phyloP scores from a whole-genome alignment of 768 basidiomycete genomes.

The Hemileccinum impolitum region DNA sequence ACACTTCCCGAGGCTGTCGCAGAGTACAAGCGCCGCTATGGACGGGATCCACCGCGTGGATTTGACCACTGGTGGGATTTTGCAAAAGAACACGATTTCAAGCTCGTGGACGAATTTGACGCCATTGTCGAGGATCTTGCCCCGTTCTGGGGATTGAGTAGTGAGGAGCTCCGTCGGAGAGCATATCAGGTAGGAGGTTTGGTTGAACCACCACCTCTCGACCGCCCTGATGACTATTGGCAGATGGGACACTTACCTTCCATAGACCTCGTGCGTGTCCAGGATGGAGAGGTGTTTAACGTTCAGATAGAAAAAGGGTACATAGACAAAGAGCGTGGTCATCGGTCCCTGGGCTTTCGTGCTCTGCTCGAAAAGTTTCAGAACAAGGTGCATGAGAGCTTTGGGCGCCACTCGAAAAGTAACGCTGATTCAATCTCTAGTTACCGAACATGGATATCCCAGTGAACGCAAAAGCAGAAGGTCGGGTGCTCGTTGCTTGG shows the following conservation, averaged over 20 bases:
- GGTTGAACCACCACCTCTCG: neutral
- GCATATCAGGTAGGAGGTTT: constrained; percentile 45
- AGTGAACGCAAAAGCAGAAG: constrained; percentile 91
- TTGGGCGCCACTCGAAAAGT: neutral
- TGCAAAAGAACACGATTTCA: constrained; percentile 64
- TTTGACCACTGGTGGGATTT: constrained; percentile 92
- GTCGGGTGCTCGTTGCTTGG: constrained; percentile 91
- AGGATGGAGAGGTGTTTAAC: constrained; percentile 56
- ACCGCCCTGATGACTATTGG: constrained; percentile 1
- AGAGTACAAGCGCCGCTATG: constrained; percentile 80
- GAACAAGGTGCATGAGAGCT: constrained; percentile 45
- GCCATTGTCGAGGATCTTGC: constrained; percentile 72
- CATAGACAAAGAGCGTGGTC: constrained; percentile 66
- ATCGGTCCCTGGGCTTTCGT: constrained; percentile 74
- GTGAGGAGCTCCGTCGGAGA: constrained; percentile 67
- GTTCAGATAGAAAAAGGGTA: constrained; percentile 54
- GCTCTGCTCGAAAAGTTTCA: constrained; percentile 72
- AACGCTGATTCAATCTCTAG: constrained; percentile 31
- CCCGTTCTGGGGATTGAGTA: constrained; percentile 78
- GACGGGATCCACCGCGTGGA: constrained; percentile 77
- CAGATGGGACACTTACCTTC: constrained; percentile 78
- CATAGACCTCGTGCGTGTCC: constrained; percentile 82
- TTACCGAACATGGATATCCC: constrained; percentile 95
- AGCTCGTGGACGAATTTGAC: constrained; percentile 90
- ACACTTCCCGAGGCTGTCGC: constrained; percentile 73